Conservation (phyloP, 2,329 filamentous ascomycete species). For the Colletotrichum tanaceti region DNA sequence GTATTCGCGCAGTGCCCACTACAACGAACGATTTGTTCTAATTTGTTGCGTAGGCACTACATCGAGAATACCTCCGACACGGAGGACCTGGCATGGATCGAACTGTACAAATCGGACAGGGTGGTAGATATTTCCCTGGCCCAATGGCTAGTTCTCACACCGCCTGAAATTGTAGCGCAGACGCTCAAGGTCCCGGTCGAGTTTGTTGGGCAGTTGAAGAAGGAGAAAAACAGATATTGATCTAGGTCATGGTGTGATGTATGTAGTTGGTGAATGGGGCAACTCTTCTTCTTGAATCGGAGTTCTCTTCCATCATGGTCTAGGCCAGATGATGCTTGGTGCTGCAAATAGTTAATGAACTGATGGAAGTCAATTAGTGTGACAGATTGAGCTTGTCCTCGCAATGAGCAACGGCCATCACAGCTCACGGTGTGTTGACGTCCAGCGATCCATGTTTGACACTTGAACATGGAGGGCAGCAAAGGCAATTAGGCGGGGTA, state of each 20-base stretch:
- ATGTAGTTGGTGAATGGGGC: neutral
- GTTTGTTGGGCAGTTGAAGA: slow-evolving; percentile 69
- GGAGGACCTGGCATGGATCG: slow-evolving; percentile 74
- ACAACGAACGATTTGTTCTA: neutral
- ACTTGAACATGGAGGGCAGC: slow-evolving; percentile 16
- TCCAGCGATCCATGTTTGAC: slow-evolving; percentile 23
- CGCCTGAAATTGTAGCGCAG: slow-evolving; percentile 70
- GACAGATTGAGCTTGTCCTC: neutral
- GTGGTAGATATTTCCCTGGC: slow-evolving; percentile 74
- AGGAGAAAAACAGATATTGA: slow-evolving; percentile 70
- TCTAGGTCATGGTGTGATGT: slow-evolving; percentile 42
- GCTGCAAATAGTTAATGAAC: neutral
- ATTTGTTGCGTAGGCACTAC: slow-evolving; percentile 63
- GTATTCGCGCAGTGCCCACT: slow-evolving; percentile 37
- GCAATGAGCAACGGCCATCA: slow-evolving; percentile 8
- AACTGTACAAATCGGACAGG: slow-evolving; percentile 75
- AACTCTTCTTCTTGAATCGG: neutral
- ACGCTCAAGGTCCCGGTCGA: slow-evolving; percentile 68
- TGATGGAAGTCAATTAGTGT: slow-evolving; percentile 1
- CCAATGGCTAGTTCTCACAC: slow-evolving; percentile 77
- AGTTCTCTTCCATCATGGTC: neutral
- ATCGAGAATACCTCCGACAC: slow-evolving; percentile 75
- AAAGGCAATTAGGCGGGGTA: slow-evolving; percentile 36
- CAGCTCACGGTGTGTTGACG: slow-evolving; percentile 14
- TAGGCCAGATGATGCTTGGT: neutral